Conservation (phyloP, 306 rosid genomes). For the Carpinus fangiana region DNA sequence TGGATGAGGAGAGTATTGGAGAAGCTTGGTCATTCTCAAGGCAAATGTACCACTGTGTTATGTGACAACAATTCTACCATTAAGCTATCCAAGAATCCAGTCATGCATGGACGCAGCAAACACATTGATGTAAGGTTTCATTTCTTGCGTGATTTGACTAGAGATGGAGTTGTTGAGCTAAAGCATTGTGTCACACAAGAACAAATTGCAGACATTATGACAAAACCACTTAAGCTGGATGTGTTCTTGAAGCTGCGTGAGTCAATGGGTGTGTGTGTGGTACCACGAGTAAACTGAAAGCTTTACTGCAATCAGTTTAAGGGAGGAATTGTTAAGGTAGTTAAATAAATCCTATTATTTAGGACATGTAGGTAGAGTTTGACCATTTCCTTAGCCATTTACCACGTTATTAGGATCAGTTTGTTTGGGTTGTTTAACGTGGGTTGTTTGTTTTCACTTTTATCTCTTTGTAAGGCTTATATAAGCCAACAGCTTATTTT, state of each 20-base stretch:
- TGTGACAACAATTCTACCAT: neutral
- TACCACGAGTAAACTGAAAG: conserved; percentile 22
- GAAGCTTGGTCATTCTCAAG: neutral
- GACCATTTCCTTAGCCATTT: conserved; percentile 9
- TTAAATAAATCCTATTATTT: neutral
- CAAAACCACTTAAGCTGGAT: conserved; percentile 4
- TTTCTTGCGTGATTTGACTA: neutral
- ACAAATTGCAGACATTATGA: conserved; percentile 23
- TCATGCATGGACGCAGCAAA: neutral
- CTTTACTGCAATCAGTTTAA: conserved; percentile 18
- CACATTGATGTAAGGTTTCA: neutral
- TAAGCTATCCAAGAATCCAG: neutral
- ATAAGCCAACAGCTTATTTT: neutral
- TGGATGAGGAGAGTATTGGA: neutral
- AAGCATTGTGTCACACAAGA: conserved; percentile 23
- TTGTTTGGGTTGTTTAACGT: neutral
- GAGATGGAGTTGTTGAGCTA: neutral
- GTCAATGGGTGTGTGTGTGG: conserved; percentile 21
- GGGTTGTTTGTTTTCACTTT: conserved; percentile 4
- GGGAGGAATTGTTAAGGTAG: conserved; percentile 21
- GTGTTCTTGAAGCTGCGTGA: conserved; percentile 5
- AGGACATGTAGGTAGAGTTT: conserved; percentile 14
- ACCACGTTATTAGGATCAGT: neutral
- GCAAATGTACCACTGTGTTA: neutral
- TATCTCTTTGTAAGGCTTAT: conserved; percentile 18